Percentiles rank a stretch among this genome's conserved stretches.
Conservation (phyloP, 2,329 filamentous ascomycete species). For the Talaromyces rugulosus region DNA sequence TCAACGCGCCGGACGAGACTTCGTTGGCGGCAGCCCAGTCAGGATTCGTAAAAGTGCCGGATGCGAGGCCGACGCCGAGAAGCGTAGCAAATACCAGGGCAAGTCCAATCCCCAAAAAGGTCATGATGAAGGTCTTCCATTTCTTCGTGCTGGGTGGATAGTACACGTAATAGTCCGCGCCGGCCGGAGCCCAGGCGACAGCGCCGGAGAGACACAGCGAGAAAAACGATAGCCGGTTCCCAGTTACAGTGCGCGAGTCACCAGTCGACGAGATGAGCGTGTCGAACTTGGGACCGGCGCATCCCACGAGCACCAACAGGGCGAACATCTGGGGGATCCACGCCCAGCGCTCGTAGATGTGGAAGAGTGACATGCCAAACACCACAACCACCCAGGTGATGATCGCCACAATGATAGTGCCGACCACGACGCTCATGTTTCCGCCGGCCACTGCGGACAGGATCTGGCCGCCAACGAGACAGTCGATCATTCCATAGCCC, state of each 20-base stretch:
- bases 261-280: slow-evolving; percentile 27
- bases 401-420: slow-evolving; percentile 34
- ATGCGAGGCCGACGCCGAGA: slow-evolving; percentile 40
- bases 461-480: slow-evolving; percentile 42
- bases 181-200: slow-evolving; percentile 32
- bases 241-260: slow-evolving; percentile 24
- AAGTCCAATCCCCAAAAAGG: slow-evolving; percentile 30
- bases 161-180: slow-evolving; percentile 44
- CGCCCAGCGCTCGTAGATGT: slow-evolving; percentile 40
- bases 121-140: slow-evolving; percentile 35
- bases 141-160: slow-evolving; percentile 34
- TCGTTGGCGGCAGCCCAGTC: slow-evolving; percentile 30
- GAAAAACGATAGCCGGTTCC: slow-evolving; percentile 34
- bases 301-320: slow-evolving; percentile 38
- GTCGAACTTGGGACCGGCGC: slow-evolving; percentile 35
- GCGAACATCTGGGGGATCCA: slow-evolving; percentile 42
- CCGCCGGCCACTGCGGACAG: slow-evolving; percentile 38
- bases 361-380: slow-evolving; percentile 40
- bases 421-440: slow-evolving; percentile 34
- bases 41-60: slow-evolving; percentile 22
- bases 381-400: slow-evolving; percentile 32
- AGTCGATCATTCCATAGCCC: slow-evolving; percentile 41
- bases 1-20: slow-evolving; percentile 25
- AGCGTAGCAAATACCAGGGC: slow-evolving; percentile 33
- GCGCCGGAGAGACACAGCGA: slow-evolving; percentile 32